These are phyloP conservation scores for Gloeopeniophorella convolvens DNA, from an alignment of 768 basidiomycete genomes.

Conservation along the genomic window DNA sequence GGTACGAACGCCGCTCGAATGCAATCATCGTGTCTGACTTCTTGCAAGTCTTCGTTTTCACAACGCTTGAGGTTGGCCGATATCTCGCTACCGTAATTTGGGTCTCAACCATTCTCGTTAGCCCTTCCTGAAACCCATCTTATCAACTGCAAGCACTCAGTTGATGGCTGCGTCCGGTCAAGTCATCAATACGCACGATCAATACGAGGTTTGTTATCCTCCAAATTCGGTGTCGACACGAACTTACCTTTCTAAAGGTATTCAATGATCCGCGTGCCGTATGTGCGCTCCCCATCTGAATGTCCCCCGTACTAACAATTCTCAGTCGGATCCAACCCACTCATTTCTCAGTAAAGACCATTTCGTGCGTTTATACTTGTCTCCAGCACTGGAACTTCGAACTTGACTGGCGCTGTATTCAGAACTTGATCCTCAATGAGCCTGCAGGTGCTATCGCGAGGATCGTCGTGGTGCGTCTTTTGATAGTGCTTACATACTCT, in stretches of 20 bases:
- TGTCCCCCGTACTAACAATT: background rate
- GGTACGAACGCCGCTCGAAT: slow-evolving; percentile 29
- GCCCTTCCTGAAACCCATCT: slow-evolving; percentile 76
- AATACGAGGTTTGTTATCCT: slow-evolving; percentile 54
- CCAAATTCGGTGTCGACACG: background rate
- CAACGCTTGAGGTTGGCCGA: slow-evolving; percentile 64
- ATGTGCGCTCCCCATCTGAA: slow-evolving; percentile 24
- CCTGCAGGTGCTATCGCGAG: slow-evolving; percentile 73
- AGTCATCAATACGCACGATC: slow-evolving; percentile 75
- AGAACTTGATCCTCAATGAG: slow-evolving; percentile 79
- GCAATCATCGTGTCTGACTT: background rate
- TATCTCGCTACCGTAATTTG: background rate
- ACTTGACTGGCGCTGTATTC: background rate
- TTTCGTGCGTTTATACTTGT: slow-evolving; percentile 49
- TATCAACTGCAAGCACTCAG: slow-evolving; percentile 61
- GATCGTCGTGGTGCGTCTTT: slow-evolving; percentile 50
- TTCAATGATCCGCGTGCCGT: slow-evolving; percentile 81
- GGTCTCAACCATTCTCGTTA: slow-evolving; percentile 24
- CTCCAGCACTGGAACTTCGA: slow-evolving; percentile 11
- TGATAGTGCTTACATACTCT: background rate
- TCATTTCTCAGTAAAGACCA: slow-evolving; percentile 88
- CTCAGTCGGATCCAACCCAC: slow-evolving; percentile 78
- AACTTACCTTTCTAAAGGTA: slow-evolving; percentile 30
- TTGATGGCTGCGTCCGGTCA: slow-evolving; percentile 61
- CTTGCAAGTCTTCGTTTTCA: slow-evolving; percentile 65